Evolutionary conservation across 2,329 filamentous ascomycete genomes (phyloP).

Genomic region (Trichophyton benhamiae): DNA sequence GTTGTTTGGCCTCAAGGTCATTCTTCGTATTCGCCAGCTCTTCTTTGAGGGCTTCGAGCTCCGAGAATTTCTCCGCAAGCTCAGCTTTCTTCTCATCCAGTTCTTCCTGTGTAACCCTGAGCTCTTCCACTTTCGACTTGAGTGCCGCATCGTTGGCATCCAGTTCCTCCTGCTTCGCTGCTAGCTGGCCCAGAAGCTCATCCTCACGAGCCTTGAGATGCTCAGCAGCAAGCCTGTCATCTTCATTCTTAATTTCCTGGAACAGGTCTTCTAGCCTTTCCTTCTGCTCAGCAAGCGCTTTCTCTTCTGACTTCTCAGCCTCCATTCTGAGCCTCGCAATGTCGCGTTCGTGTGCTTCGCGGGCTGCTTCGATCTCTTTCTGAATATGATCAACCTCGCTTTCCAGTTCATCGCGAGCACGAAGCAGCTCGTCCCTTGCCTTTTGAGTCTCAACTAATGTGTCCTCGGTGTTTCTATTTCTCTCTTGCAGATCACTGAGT

Average conservation of each 20-base stretch:
- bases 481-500: conserved; percentile 40
- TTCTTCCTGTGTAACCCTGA: conserved; percentile 14
- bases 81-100: conserved; percentile 18
- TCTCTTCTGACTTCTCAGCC: conserved; percentile 22
- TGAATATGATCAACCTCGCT: conserved; percentile 27
- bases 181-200: conserved; percentile 32
- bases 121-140: conserved; percentile 11
- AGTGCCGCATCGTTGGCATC: conserved; percentile 18
- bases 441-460: conserved; percentile 34
- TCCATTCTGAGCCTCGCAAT: conserved; percentile 36
- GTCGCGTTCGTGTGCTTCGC: conserved; percentile 26
- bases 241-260: conserved; percentile 35
- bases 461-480: conserved; percentile 40
- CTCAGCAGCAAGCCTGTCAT: conserved; percentile 29
- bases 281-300: conserved; percentile 33
- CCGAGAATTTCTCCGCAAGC: conserved; percentile 14
- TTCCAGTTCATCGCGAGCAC: conserved; percentile 35
- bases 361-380: conserved; percentile 28
- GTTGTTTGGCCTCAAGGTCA: conserved; percentile 18
- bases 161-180: conserved; percentile 20
- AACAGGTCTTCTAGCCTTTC: conserved; percentile 35
- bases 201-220: conserved; percentile 28
- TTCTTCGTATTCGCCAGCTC: conserved; percentile 23
- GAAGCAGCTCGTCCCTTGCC: conserved; percentile 34
- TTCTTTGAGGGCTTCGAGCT: conserved; percentile 18